Percentiles rank a stretch among this genome's conserved stretches.
These are phyloP conservation scores for Pyricularia sp. DNA, from an alignment of 2,329 filamentous ascomycete species.

Conservation along the genomic window DNA sequence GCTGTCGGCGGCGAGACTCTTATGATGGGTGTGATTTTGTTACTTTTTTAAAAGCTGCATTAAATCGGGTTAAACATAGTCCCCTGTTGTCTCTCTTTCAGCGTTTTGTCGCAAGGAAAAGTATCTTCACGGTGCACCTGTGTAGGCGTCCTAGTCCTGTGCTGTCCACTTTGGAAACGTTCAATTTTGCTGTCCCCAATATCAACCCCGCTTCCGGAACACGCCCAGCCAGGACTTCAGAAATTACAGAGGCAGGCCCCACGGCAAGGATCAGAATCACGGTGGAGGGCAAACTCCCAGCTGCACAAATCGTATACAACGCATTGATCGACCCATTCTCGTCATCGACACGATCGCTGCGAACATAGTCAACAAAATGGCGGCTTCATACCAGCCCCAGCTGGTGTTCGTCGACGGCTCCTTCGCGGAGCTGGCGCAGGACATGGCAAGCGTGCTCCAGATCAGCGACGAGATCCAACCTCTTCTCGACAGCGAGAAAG, in stretches of 20 bases:
- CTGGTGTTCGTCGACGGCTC: conserved; percentile 75
- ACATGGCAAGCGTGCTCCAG: conserved; percentile 91
- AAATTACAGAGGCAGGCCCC: background rate
- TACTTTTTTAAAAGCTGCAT: background rate
- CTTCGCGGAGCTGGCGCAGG: conserved; percentile 84
- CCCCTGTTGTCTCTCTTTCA: background rate
- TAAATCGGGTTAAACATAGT: background rate
- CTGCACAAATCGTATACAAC: background rate
- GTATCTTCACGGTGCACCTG: background rate
- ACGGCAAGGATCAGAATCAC: background rate
- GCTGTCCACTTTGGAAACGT: background rate
- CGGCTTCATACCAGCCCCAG: conserved; percentile 29
- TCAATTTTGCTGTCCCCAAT: background rate
- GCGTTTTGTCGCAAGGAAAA: background rate
- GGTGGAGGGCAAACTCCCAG: background rate
- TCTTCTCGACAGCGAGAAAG: conserved; percentile 59
- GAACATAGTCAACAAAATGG: conserved; percentile 5
- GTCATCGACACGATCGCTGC: background rate
- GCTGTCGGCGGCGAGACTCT: background rate
- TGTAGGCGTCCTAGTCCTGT: background rate
- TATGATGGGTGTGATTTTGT: background rate
- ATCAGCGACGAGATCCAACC: conserved; percentile 65
- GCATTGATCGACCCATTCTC: background rate
- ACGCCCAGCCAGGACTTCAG: background rate
- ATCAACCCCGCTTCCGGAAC: background rate